phyloP scores from a whole-genome alignment of 2,329 filamentous ascomycete genomes.

The Colletotrichum endophyticum region DNA sequence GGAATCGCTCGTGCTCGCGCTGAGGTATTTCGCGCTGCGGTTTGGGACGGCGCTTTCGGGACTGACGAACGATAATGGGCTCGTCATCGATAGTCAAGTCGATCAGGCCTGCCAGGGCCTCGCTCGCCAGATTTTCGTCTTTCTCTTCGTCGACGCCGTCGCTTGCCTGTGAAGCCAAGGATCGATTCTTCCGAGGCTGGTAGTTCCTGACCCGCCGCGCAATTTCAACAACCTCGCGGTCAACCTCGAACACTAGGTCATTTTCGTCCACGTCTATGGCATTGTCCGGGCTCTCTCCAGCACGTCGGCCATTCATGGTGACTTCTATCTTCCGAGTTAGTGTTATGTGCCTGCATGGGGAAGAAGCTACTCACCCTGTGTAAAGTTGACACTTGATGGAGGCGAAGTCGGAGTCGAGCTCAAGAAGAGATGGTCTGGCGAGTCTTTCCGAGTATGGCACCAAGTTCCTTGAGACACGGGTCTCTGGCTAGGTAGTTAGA shows the following conservation, averaged over 20 bases:
- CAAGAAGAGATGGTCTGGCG: background rate
- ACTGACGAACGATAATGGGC: background rate
- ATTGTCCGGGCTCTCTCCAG: background rate
- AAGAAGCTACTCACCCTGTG: background rate
- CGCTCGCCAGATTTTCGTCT: slow-evolving; percentile 18
- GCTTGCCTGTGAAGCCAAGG: background rate
- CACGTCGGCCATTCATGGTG: background rate
- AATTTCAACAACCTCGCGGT: background rate
- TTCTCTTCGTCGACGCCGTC: slow-evolving; percentile 4
- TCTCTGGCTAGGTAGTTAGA: background rate
- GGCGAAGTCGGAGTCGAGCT: background rate
- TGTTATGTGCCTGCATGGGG: background rate
- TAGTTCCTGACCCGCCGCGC: background rate
- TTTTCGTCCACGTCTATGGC: background rate
- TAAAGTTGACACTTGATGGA: background rate
- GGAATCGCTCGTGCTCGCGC: background rate
- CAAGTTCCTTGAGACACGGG: background rate
- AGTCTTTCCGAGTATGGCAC: background rate
- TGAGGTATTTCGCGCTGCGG: background rate
- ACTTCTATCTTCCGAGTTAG: background rate
- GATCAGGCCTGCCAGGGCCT: slow-evolving; percentile 30
- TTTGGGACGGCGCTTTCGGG: background rate
- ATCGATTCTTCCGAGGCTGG: background rate
- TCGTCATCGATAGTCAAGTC: slow-evolving; percentile 36
- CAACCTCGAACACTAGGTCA: background rate